These are phyloP conservation scores for Dictyostelium firmibasis DNA, from an alignment of 78 protist species.

Conservation along the genomic window DNA sequence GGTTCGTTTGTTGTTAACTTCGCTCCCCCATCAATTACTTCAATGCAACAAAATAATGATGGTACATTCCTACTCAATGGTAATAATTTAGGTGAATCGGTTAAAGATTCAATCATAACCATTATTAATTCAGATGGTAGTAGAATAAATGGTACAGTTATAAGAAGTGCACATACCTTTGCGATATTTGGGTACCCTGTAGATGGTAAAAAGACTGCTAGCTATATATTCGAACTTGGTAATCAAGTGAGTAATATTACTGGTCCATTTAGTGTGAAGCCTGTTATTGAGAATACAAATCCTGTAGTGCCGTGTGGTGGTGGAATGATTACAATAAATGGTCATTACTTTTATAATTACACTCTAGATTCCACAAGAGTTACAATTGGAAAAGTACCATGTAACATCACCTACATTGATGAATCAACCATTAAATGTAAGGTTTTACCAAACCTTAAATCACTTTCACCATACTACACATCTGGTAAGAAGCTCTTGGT, in stretches of 20 bases:
- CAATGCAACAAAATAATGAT: neutral
- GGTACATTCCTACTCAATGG: neutral
- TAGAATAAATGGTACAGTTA: neutral
- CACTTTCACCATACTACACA: neutral
- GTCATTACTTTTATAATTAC: neutral
- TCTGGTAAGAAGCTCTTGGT: neutral
- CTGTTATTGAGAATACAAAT: neutral
- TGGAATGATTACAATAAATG: neutral
- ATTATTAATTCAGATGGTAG: neutral
- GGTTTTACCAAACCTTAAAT: neutral
- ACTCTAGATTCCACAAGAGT: neutral
- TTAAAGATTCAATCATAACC: neutral
- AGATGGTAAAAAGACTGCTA: neutral
- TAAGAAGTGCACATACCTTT: neutral
- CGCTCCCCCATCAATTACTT: neutral
- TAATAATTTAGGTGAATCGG: neutral
- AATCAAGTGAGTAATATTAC: neutral
- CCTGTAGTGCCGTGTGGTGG: neutral
- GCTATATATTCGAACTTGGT: neutral
- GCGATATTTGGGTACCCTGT: neutral
- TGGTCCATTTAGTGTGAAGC: neutral
- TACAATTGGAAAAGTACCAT: neutral
- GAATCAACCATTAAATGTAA: neutral
- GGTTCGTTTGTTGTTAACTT: neutral
- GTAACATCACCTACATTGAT: neutral